Evolutionary conservation across 805 yeast genomes (phyloP).

Genomic region (Candida oleophila): DNA sequence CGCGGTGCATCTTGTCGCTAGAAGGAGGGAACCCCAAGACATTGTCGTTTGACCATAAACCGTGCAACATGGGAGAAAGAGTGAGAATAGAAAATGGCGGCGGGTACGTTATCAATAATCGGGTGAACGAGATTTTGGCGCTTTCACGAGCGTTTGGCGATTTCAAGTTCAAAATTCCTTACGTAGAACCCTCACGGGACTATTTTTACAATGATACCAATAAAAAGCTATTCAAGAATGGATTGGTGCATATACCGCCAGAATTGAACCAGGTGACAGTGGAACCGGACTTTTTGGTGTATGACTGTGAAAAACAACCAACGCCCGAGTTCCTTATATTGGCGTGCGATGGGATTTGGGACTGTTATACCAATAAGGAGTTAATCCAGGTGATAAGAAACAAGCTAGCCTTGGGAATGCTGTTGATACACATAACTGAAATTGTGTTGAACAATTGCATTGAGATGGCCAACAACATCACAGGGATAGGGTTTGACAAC

Average conservation of each 20-base stretch:
- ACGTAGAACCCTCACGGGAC: slow-evolving; percentile 29
- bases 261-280: slow-evolving; percentile 43
- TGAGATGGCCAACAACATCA: slow-evolving; percentile 66
- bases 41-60: slow-evolving; percentile 44
- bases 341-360: slow-evolving; percentile 51
- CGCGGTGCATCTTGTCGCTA: slow-evolving; percentile 59
- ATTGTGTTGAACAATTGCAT: slow-evolving; percentile 64
- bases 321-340: slow-evolving; percentile 38
- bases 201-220: slow-evolving; percentile 25
- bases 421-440: slow-evolving; percentile 57
- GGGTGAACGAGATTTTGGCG: slow-evolving; percentile 45
- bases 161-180: slow-evolving; percentile 40
- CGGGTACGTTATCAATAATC: slow-evolving; percentile 33
- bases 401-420: slow-evolving; percentile 56
- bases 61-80: slow-evolving; percentile 42
- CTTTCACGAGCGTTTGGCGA: slow-evolving; percentile 47
- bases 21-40: slow-evolving; percentile 60
- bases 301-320: slow-evolving; percentile 23
- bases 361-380: slow-evolving; percentile 52
- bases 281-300: slow-evolving; percentile 42
- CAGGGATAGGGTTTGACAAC: slow-evolving; percentile 81
- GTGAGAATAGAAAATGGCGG: slow-evolving; percentile 42
- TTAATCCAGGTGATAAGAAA: slow-evolving; percentile 55
- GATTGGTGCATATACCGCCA: slow-evolving; percentile 38
- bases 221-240: slow-evolving; percentile 19